Percentiles rank a stretch among this genome's conserved stretches.
Conservation (phyloP, 2,329 filamentous ascomycete species). For the Myriangium duriaei region DNA sequence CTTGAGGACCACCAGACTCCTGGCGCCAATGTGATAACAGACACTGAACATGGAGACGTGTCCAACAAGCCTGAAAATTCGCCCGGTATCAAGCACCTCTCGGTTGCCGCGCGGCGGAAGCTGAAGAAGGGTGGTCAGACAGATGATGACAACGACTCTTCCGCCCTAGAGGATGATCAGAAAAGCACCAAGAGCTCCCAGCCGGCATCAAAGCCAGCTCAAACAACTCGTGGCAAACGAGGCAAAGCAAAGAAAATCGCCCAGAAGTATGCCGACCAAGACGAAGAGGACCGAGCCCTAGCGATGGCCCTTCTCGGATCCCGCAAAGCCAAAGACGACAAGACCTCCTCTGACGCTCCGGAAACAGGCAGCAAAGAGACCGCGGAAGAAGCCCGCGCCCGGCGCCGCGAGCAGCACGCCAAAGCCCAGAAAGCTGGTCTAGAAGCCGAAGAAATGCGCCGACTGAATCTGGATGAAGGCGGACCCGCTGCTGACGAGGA, state of each 20-base stretch:
- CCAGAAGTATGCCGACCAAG: slow-evolving; percentile 82
- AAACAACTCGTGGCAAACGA: slow-evolving; percentile 54
- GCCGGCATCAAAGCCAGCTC: slow-evolving; percentile 17
- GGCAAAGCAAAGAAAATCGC: slow-evolving; percentile 79
- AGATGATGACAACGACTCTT: slow-evolving; percentile 9
- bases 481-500: slow-evolving; percentile 25
- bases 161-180: slow-evolving; percentile 13
- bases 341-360: slow-evolving; percentile 50
- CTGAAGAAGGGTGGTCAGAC: slow-evolving; percentile 23
- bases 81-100: slow-evolving; percentile 23
- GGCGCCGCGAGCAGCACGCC: slow-evolving; percentile 68
- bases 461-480: slow-evolving; percentile 46
- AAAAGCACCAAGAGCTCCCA: slow-evolving; percentile 11
- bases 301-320: slow-evolving; percentile 83
- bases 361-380: slow-evolving; percentile 52
- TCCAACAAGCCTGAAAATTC: slow-evolving; percentile 1
- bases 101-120: slow-evolving; percentile 26
- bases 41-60: slow-evolving; percentile 17
- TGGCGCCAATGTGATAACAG: slow-evolving; percentile 20
- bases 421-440: slow-evolving; percentile 63
- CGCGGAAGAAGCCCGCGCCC: slow-evolving; percentile 53
- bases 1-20: no score
- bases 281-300: slow-evolving; percentile 78
- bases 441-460: slow-evolving; percentile 59
- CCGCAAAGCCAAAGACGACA: slow-evolving; percentile 44